These are phyloP conservation scores for Backusella tuberculispora DNA, from an alignment of 192 early-diverging fungal species.

Conservation along the genomic window DNA sequence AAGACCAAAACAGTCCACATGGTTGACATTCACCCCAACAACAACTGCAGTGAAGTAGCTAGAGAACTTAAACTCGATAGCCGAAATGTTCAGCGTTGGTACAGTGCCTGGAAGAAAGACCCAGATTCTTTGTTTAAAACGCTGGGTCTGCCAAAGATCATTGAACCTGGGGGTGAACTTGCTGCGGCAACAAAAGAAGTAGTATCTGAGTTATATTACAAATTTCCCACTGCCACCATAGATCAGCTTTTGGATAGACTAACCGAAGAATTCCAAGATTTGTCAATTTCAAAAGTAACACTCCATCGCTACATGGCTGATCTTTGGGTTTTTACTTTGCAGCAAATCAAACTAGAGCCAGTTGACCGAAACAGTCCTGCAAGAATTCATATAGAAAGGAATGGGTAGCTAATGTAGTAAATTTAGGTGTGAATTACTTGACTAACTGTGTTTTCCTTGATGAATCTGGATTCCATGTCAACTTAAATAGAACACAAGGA, in stretches of 20 bases:
- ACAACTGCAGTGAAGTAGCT: background rate
- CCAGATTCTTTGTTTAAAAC: conserved; percentile 8
- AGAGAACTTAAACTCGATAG: background rate
- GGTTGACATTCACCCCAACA: conserved; percentile 12
- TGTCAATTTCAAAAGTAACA: background rate
- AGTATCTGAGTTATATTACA: background rate
- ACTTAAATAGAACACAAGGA: conserved; percentile 19
- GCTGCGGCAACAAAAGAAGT: background rate
- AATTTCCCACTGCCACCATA: background rate
- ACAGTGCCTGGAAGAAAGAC: background rate
- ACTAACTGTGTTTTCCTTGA: conserved; percentile 34
- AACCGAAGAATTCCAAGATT: background rate
- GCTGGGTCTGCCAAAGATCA: conserved; percentile 6
- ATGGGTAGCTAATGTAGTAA: background rate
- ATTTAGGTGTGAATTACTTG: conserved; percentile 21
- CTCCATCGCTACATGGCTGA: background rate
- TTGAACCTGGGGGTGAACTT: conserved; percentile 4
- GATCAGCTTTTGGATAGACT: background rate
- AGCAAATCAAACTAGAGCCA: background rate
- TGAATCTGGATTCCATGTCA: conserved; percentile 34
- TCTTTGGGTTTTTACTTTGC: background rate
- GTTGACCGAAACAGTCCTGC: conserved; percentile 7
- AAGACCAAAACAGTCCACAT: background rate
- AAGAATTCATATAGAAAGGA: background rate
- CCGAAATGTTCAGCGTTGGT: background rate